A percentile compares a stretch with the other conserved stretches of the same genome.
Conservation (phyloP, 2,329 filamentous ascomycete species). For the Madurella mycetomatis region DNA sequence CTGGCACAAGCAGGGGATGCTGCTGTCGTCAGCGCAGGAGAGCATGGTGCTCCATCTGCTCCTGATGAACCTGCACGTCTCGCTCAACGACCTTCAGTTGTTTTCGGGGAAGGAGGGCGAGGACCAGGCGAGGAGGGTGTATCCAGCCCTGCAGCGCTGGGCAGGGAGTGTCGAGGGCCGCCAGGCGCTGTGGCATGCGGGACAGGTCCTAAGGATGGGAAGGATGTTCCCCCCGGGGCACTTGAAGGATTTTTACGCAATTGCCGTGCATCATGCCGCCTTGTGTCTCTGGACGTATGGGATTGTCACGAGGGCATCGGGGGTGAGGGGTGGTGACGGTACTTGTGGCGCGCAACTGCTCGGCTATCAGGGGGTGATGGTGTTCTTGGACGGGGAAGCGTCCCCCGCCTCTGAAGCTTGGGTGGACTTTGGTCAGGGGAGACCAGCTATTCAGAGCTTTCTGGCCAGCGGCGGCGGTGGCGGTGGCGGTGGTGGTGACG, state of each 20-base stretch:
- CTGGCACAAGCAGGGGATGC: conserved; percentile 33
- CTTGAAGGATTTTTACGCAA: conserved; percentile 62
- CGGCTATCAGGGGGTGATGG: conserved; percentile 25
- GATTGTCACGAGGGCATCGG: conserved; percentile 47
- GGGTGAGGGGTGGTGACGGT: conserved; percentile 23
- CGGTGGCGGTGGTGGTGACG: conserved; percentile 5
- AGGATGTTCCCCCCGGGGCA: conserved; percentile 48
- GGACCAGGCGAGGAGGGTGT: conserved; percentile 58
- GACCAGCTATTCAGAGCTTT: conserved; percentile 45
- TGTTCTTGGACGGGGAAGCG: conserved; percentile 56
- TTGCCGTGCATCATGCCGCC: conserved; percentile 64
- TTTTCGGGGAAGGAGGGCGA: conserved; percentile 65
- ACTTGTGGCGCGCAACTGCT: not conserved
- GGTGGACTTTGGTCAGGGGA: conserved; percentile 50
- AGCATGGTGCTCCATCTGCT: conserved; percentile 50
- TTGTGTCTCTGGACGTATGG: conserved; percentile 67
- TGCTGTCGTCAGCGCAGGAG: conserved; percentile 41
- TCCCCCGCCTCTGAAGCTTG: conserved; percentile 52
- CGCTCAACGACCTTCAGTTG: conserved; percentile 60
- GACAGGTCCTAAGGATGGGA: conserved; percentile 60
- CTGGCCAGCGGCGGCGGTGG: conserved; percentile 14
- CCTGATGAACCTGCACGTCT: conserved; percentile 60
- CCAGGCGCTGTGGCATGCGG: conserved; percentile 63
- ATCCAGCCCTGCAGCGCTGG: conserved; percentile 57
- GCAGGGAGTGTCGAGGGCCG: conserved; percentile 50